Conservation (phyloP, 2,329 filamentous ascomycete species). For the Arthrobotrys sinensis region DNA sequence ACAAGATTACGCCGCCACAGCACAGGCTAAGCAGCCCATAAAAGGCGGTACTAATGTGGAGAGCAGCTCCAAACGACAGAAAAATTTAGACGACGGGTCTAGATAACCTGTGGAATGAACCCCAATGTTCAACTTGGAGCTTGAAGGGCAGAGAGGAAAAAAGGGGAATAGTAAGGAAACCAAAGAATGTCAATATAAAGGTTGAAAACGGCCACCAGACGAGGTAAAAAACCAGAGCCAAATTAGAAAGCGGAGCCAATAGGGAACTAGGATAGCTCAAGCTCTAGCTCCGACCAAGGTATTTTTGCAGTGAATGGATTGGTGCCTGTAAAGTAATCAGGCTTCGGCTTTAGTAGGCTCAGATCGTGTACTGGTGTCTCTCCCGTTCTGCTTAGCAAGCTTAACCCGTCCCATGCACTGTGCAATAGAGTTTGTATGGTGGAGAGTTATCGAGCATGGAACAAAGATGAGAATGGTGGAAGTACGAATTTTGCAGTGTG, state of each 20-base stretch:
- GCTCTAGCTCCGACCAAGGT: conserved; percentile 4
- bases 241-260: conserved; percentile 1
- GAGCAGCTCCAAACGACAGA: neutral
- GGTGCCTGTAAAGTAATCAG: conserved; percentile 49
- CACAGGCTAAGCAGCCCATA: conserved; percentile 5
- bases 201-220: conserved; percentile 10
- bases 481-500: conserved; percentile 12
- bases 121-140: neutral
- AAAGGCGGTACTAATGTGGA: neutral
- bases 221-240: neutral
- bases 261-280: conserved; percentile 1
- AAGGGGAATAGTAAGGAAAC: neutral
- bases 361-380: conserved; percentile 6
- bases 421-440: conserved; percentile 9
- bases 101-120: conserved; percentile 1
- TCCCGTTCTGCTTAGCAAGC: conserved; percentile 30
- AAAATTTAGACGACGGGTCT: neutral
- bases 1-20: conserved; percentile 1
- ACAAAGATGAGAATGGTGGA: neutral
- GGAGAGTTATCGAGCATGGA: conserved; percentile 9
- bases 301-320: neutral
- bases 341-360: conserved; percentile 28
- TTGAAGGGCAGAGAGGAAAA: conserved; percentile 12
- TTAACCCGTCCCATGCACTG: conserved; percentile 9
- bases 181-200: conserved; percentile 35